phyloP scores from a whole-genome alignment of 441 rosid species.

The Syzygium malaccense region DNA sequence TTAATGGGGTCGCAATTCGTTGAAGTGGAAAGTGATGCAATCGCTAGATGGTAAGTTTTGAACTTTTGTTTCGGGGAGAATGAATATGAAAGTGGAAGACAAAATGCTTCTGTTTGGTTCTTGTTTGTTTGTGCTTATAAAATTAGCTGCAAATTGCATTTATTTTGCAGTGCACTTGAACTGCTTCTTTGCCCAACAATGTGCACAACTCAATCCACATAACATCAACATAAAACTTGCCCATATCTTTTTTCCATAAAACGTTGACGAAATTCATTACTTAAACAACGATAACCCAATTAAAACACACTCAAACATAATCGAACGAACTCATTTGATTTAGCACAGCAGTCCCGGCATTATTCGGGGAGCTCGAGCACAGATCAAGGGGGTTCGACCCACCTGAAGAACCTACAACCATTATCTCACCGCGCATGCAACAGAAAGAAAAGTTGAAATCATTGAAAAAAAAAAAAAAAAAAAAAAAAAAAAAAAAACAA shows the following conservation, averaged over 20 bases:
- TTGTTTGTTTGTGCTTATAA: neutral
- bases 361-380: neutral
- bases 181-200: neutral
- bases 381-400: neutral
- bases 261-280: neutral
- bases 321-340: neutral
- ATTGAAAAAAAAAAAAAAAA: too few species aligned
- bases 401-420: neutral
- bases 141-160: neutral
- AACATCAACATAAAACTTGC: neutral
- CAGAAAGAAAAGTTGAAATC: neutral
- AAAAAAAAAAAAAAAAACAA: too few species aligned
- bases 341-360: neutral
- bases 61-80: neutral
- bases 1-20: too few species aligned
- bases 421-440: neutral
- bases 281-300: neutral
- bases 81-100: neutral
- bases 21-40: neutral
- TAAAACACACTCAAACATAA: neutral
- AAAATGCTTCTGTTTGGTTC: neutral
- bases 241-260: neutral
- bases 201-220: neutral
- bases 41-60: neutral
- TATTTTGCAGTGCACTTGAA: neutral